These are phyloP conservation scores for Jimgerdemannia flammicorona DNA, from an alignment of 192 early-diverging fungal species.

Conservation along the genomic window DNA sequence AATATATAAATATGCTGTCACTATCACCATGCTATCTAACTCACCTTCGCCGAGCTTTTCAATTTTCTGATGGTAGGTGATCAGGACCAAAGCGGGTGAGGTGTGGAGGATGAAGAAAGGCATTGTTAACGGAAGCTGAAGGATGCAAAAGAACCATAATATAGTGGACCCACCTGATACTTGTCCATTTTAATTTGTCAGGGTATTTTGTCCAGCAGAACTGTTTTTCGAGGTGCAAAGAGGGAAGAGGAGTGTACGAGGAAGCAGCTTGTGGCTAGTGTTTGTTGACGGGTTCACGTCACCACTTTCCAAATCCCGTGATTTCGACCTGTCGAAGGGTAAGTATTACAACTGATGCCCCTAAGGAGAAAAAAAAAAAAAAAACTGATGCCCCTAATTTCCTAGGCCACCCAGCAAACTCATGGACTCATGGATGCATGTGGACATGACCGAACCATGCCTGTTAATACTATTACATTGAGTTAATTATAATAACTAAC, in stretches of 20 bases:
- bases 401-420: too few relatives aligned
- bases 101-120: neutral
- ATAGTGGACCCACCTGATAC: conserved; percentile 46
- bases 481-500: too few relatives aligned
- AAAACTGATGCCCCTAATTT: too few relatives aligned
- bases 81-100: too few relatives aligned
- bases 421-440: too few relatives aligned
- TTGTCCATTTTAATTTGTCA: conserved; percentile 48
- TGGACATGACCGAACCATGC: too few relatives aligned
- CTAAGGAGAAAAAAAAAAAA: too few relatives aligned
- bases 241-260: neutral
- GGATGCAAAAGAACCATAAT: neutral
- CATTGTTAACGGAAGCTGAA: neutral
- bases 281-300: neutral
- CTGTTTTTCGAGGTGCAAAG: neutral
- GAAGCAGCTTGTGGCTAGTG: neutral
- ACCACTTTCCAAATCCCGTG: neutral
- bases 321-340: neutral
- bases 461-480: too few relatives aligned
- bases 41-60: conserved; percentile 94
- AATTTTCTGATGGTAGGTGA: conserved; percentile 70
- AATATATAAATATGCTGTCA: neutral
- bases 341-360: too few relatives aligned
- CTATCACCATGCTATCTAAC: neutral
- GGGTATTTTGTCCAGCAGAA: neutral